phyloP scores from a whole-genome alignment of 768 basidiomycete genomes.

The Mycena rosella region DNA sequence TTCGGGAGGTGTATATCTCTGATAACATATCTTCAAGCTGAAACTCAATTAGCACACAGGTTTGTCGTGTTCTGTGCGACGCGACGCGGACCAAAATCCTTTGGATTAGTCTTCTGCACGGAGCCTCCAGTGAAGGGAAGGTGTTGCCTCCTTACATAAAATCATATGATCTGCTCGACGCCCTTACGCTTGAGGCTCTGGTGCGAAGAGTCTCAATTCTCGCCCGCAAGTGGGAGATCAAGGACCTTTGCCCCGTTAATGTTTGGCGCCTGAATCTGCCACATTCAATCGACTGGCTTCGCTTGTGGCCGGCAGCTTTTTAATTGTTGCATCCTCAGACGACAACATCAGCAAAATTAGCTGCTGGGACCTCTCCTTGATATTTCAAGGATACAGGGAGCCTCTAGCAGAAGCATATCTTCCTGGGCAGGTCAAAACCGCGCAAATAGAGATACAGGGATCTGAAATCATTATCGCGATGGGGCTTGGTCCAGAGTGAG shows the following conservation, averaged over 20 bases:
- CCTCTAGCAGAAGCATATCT: conserved; percentile 27
- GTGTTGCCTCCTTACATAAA: too few species aligned
- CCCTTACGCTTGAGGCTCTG: too few species aligned
- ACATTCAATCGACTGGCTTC: conserved; percentile 33
- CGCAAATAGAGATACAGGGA: conserved; percentile 12
- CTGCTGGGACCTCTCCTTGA: conserved; percentile 26
- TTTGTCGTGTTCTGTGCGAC: background rate
- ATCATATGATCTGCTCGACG: too few species aligned
- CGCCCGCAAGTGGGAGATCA: background rate
- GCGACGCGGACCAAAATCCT: background rate
- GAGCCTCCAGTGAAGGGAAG: too few species aligned
- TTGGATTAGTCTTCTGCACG: conserved; percentile 1
- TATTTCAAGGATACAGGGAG: conserved; percentile 9
- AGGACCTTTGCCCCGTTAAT: background rate
- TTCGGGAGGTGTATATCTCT: too few species aligned
- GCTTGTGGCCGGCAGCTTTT: conserved; percentile 21
- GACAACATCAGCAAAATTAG: conserved; percentile 16
- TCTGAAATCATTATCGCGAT: conserved; percentile 18
- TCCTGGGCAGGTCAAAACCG: conserved; percentile 19
- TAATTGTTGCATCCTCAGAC: conserved; percentile 31
- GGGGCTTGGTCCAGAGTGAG: conserved; percentile 8
- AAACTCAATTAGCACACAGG: too few species aligned
- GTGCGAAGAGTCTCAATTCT: too few species aligned
- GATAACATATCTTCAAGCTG: too few species aligned
- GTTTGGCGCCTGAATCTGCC: background rate